Evolutionary conservation across 1,284 basidiomycete species (phyloP), one percentile per base, ranked within the genome.

Genomic region (Ustilago curta): DNA sequence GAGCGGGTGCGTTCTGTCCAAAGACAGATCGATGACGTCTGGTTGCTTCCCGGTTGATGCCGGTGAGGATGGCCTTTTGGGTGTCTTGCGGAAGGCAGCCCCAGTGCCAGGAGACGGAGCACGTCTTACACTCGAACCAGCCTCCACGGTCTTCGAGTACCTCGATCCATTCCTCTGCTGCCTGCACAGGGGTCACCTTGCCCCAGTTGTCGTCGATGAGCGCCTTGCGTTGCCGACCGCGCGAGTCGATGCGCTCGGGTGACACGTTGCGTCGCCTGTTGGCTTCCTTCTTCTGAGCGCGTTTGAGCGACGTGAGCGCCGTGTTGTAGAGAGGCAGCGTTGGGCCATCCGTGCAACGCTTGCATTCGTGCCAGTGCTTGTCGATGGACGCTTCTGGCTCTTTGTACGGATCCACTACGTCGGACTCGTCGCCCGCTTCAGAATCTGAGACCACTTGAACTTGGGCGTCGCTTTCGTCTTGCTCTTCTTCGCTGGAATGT

Each of bases 81-180:
- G 61, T 47, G 23, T 56, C 56, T 14, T n/a, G 18, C 12, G 60
- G 57, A 25, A 77, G 61, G 48, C 78, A 79, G 52, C 70, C 76
- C 69, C 72, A 77, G 48, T 79, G 78, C 61, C 65, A 73, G 9
- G 69, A 59, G 21, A 69, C 71, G 23, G 70, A 60, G 59, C 78
- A 79, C 0, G 61, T 70, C 31, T 59, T 62, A 56, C 78, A 79
- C 25, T 70, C 56, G 50, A 79, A 59, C 78, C 78, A 79, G 29
- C 76, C 78, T 19, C 62, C 78, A n/a, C 57, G 60, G 23, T 70
- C 59, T 21, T 73, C 61, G 54, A 79, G 63, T 45, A 63, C 39
- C 42, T 68, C 64, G 49, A 64, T 44, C 70, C 68, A 68, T 43
- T 76, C 73, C 12, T 70, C 55, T 21, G 71, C 45, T 3, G 52